Evolutionary conservation across 805 yeast species (phyloP).

Genomic region (Sugiyamaella valdiviana): DNA sequence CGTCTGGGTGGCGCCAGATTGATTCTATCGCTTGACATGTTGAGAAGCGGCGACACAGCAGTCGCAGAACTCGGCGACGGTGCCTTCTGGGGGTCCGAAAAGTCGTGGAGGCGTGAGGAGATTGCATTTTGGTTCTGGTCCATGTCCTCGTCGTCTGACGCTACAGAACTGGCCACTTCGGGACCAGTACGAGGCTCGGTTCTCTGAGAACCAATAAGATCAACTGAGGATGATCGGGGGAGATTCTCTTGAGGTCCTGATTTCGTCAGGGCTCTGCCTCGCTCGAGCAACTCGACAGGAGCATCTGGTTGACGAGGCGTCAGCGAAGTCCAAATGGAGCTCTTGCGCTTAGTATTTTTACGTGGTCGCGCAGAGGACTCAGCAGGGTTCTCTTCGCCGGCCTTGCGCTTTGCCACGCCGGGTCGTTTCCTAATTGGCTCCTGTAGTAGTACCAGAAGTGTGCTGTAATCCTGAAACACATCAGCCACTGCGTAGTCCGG

Average conservation of each 20-base stretch:
- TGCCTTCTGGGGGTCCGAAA: conserved; percentile 6
- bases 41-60: neutral
- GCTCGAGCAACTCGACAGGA: neutral
- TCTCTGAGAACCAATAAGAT: neutral
- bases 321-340: conserved; percentile 14
- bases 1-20: conserved; percentile 3
- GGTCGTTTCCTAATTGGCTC: neutral
- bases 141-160: neutral
- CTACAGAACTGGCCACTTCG: neutral
- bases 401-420: conserved; percentile 5
- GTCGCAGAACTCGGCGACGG: conserved; percentile 5
- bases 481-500: conserved; percentile 66
- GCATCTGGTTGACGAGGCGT: neutral
- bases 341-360: conserved; percentile 5
- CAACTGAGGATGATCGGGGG: neutral
- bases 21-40: neutral
- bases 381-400: neutral
- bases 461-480: conserved; percentile 49
- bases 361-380: neutral
- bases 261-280: neutral
- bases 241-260: neutral
- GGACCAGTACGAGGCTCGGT: neutral
- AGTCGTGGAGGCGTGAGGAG: neutral
- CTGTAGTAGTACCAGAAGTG: conserved; percentile 28
- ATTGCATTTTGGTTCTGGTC: neutral